A percentile compares a stretch with the other conserved stretches of the same genome.
Conservation (phyloP, 2,329 filamentous ascomycete species). For the Alternaria atra region DNA sequence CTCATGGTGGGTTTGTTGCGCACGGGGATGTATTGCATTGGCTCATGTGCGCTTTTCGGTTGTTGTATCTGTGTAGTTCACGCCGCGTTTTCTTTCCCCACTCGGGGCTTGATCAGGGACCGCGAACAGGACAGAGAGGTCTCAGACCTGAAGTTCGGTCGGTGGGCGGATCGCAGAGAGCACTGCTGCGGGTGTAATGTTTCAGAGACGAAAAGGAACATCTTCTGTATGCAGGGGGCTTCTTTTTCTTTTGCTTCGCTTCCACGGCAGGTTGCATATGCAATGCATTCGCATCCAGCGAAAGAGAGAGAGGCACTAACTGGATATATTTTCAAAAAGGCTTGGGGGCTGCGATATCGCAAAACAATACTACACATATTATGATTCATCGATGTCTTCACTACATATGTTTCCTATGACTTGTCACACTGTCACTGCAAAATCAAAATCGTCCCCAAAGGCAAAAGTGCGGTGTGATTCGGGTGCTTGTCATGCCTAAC, state of each 20-base stretch:
- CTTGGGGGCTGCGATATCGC: not conserved
- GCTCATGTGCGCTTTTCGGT: conserved; percentile 10
- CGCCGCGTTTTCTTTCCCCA: not conserved
- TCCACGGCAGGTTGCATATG: not conserved
- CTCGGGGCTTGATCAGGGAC: no score
- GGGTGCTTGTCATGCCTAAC: not conserved
- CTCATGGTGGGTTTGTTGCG: conserved; percentile 4
- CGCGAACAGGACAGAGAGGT: not conserved
- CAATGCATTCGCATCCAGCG: not conserved
- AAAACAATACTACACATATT: not conserved
- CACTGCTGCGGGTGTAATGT: conserved; percentile 18
- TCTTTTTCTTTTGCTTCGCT: not conserved
- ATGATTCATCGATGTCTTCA: not conserved
- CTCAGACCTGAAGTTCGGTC: not conserved
- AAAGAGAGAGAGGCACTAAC: not conserved
- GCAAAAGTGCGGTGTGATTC: not conserved
- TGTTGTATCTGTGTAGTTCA: conserved; percentile 2
- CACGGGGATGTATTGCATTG: not conserved
- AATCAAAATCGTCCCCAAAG: not conserved
- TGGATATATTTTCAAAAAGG: not conserved
- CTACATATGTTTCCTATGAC: not conserved
- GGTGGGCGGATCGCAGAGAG: not conserved
- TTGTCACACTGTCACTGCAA: no score
- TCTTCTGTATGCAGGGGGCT: not conserved
- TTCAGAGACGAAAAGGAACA: conserved; percentile 10